These are phyloP conservation scores for Hortaea werneckii DNA, from an alignment of 2,329 filamentous ascomycete species.

Conservation along the genomic window DNA sequence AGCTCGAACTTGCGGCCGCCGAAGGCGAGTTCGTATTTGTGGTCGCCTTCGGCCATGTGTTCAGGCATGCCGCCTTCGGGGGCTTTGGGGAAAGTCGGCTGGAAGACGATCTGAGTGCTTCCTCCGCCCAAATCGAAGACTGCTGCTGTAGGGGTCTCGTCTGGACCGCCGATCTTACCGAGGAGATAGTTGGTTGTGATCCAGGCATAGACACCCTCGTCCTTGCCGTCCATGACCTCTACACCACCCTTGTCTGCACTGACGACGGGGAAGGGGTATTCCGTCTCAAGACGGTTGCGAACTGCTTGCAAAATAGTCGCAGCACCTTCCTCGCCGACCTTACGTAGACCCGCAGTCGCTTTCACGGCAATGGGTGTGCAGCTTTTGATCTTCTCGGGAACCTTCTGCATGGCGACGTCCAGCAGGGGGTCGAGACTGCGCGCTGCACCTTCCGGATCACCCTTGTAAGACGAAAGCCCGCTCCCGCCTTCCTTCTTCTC, in stretches of 20 bases:
- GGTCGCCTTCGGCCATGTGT: slow-evolving; percentile 76
- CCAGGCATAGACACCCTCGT: slow-evolving; percentile 98
- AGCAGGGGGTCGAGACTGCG: slow-evolving; percentile 81
- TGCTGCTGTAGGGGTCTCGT: slow-evolving; percentile 81
- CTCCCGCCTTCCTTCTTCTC: slow-evolving; percentile 70
- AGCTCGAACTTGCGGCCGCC: slow-evolving; percentile 83
- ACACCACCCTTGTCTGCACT: slow-evolving; percentile 77
- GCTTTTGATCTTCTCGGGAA: slow-evolving; percentile 80
- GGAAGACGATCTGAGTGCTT: slow-evolving; percentile 96
- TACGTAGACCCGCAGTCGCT: slow-evolving; percentile 84
- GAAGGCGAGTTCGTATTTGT: slow-evolving; percentile 89
- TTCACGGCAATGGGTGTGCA: slow-evolving; percentile 97
- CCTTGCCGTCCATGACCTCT: slow-evolving; percentile 92
- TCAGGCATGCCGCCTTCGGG: slow-evolving; percentile 71
- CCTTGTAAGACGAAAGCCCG: slow-evolving; percentile 74
- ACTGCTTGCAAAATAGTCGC: slow-evolving; percentile 79
- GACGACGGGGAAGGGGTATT: slow-evolving; percentile 91
- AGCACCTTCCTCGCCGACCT: slow-evolving; percentile 72
- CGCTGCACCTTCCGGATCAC: slow-evolving; percentile 78
- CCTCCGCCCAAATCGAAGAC: slow-evolving; percentile 94
- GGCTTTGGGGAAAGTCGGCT: slow-evolving; percentile 77
- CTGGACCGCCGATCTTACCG: slow-evolving; percentile 89
- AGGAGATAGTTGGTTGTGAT: slow-evolving; percentile 98
- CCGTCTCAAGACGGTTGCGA: slow-evolving; percentile 68
- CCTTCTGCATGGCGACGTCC: slow-evolving; percentile 70